These are phyloP conservation scores for Eucalyptus tenuipes DNA, from an alignment of 345 rosid genomes.

Conservation along the genomic window DNA sequence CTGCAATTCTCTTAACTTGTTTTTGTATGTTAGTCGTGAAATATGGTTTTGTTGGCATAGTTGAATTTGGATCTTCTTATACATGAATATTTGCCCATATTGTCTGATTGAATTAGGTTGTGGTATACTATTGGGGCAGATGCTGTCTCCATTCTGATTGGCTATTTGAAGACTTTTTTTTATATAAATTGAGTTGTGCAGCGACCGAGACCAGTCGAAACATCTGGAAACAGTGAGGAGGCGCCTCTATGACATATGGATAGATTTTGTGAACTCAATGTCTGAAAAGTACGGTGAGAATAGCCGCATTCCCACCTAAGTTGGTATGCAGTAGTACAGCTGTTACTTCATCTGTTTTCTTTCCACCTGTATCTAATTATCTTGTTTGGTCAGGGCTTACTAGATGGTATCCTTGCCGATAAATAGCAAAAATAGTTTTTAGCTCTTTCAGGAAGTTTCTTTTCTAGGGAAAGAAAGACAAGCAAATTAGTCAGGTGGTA, in stretches of 20 bases:
- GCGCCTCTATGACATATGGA: constrained; percentile 72
- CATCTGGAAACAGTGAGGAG: constrained; percentile 41
- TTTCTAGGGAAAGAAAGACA: neutral
- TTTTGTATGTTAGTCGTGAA: neutral
- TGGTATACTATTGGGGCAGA: neutral
- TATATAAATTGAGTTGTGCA: constrained; percentile 5
- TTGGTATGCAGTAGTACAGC: constrained; percentile 28
- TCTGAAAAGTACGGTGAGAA: constrained; percentile 75
- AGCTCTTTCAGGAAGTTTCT: neutral
- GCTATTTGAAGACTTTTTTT: neutral
- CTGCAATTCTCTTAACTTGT: neutral
- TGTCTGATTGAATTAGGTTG: neutral
- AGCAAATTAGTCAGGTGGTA: neutral
- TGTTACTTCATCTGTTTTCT: neutral
- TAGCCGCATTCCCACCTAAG: constrained; percentile 66
- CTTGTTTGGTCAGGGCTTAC: neutral
- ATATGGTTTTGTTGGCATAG: neutral
- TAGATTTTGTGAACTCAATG: constrained; percentile 91
- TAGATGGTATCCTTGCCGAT: neutral
- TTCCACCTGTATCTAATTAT: neutral
- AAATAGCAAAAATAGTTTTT: neutral
- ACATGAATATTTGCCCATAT: neutral
- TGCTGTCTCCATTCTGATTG: neutral
- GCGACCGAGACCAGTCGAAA: constrained; percentile 66
- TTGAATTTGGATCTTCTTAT: neutral